Percentiles rank a stretch among this genome's conserved stretches.
phyloP scores from a whole-genome alignment of 2,329 filamentous ascomycete genomes.

The Ophiocordyceps camponoti-saundersi region DNA sequence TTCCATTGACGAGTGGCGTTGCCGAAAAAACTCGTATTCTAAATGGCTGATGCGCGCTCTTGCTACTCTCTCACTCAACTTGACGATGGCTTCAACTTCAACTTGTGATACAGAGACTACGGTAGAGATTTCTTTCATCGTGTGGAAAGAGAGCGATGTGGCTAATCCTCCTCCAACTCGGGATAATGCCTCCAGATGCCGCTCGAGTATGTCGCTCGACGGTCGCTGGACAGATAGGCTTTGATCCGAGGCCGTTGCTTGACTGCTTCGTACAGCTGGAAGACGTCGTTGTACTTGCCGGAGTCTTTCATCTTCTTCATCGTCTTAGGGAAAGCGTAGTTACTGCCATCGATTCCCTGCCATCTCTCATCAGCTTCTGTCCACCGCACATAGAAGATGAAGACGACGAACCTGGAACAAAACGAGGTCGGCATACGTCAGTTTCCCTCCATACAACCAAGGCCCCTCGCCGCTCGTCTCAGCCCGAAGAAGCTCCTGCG shows the following conservation, averaged over 20 bases:
- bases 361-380: constrained; percentile 1
- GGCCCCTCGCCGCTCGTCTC: constrained; percentile 39
- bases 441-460: constrained; percentile 45
- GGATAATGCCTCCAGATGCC: constrained; percentile 60
- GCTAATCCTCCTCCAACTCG: constrained; percentile 40
- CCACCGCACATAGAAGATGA: neutral
- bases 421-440: constrained; percentile 60
- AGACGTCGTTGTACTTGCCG: constrained; percentile 42
- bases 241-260: constrained; percentile 46
- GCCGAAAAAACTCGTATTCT: too few species aligned
- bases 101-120: too few species aligned
- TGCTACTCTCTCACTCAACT: too few species aligned
- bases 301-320: constrained; percentile 33
- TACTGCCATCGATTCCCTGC: constrained; percentile 35
- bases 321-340: constrained; percentile 55
- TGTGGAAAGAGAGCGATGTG: too few species aligned
- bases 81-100: too few species aligned
- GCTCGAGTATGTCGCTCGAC: constrained; percentile 40
- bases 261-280: constrained; percentile 46
- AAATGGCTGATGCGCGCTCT: too few species aligned
- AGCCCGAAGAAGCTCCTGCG: constrained; percentile 44
- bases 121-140: too few species aligned
- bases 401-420: constrained; percentile 42
- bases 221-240: constrained; percentile 49
- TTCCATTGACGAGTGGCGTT: too few species aligned